Conservation (phyloP, 441 rosid genomes). For the Erodium trifolium region DNA sequence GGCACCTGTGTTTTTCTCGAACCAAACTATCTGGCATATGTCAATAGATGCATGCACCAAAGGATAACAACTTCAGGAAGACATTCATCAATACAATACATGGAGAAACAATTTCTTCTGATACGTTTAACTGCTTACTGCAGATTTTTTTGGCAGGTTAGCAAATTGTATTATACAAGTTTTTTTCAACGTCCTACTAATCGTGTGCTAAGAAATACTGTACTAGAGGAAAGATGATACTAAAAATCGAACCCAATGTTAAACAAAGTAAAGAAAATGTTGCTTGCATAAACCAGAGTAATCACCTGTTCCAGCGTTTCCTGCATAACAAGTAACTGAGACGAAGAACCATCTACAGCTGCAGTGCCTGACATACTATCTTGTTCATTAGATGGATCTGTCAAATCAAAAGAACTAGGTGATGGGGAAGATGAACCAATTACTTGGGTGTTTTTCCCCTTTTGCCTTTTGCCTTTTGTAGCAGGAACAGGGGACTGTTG, state of each 20-base stretch:
- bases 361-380: conserved; percentile 31
- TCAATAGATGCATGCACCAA: not conserved
- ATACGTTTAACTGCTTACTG: not conserved
- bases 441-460: conserved; percentile 34
- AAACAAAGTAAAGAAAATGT: not conserved
- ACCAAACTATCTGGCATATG: not conserved
- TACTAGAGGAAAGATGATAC: not conserved
- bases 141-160: not conserved
- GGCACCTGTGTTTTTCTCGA: not conserved
- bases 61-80: conserved; percentile 1
- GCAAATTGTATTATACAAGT: not conserved
- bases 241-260: not conserved
- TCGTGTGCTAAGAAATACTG: not conserved
- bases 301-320: conserved; percentile 39
- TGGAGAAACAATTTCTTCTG: not conserved
- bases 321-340: conserved; percentile 36
- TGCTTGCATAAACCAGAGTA: conserved; percentile 6
- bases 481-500: conserved; percentile 28
- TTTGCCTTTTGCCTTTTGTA: conserved; percentile 34
- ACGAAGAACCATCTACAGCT: conserved; percentile 29
- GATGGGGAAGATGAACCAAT: conserved; percentile 32
- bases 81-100: not conserved
- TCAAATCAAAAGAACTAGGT: conserved; percentile 34
- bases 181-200: not conserved
- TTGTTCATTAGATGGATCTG: conserved; percentile 38